These are phyloP conservation scores for Termitomyces sp. DNA, from an alignment of 768 basidiomycete genomes.

Conservation along the genomic window DNA sequence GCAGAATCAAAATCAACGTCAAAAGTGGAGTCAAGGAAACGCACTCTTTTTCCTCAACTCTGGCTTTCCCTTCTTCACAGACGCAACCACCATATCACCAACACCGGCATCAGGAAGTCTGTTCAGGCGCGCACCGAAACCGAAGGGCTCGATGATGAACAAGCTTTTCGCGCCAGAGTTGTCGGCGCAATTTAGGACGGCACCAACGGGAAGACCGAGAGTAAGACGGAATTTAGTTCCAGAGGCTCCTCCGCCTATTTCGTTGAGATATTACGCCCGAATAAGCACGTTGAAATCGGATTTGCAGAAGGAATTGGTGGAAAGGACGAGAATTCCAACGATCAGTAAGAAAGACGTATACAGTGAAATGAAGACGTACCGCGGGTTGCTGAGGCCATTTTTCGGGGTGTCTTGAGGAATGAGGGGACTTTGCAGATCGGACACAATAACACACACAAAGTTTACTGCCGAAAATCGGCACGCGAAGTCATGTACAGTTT, in stretches of 20 bases:
- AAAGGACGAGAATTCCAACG: not conserved
- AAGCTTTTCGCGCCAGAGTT: constrained; percentile 98
- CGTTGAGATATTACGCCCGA: not conserved
- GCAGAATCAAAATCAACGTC: constrained; percentile 8
- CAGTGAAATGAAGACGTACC: constrained; percentile 14
- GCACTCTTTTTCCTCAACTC: constrained; percentile 99
- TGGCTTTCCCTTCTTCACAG: constrained; percentile 99
- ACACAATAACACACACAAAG: constrained; percentile 18
- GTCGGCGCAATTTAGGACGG: constrained; percentile 96
- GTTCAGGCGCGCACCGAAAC: constrained; percentile 95
- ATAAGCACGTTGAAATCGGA: not conserved
- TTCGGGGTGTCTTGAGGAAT: constrained; percentile 23
- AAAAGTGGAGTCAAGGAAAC: constrained; percentile 23
- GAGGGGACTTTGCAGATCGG: constrained; percentile 12
- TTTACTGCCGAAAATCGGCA: constrained; percentile 21
- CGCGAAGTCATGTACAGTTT: constrained; percentile 20
- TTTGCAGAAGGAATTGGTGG: not conserved
- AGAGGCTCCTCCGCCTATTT: constrained; percentile 54
- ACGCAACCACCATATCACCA: constrained; percentile 93
- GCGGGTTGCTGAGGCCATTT: constrained; percentile 28
- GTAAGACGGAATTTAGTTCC: constrained; percentile 98
- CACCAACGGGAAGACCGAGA: constrained; percentile 89
- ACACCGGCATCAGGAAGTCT: constrained; percentile 94
- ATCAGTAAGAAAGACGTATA: not conserved
- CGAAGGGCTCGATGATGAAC: constrained; percentile 91